phyloP scores from a whole-genome alignment of 768 basidiomycete species.

The Auriscalpium vulgare region DNA sequence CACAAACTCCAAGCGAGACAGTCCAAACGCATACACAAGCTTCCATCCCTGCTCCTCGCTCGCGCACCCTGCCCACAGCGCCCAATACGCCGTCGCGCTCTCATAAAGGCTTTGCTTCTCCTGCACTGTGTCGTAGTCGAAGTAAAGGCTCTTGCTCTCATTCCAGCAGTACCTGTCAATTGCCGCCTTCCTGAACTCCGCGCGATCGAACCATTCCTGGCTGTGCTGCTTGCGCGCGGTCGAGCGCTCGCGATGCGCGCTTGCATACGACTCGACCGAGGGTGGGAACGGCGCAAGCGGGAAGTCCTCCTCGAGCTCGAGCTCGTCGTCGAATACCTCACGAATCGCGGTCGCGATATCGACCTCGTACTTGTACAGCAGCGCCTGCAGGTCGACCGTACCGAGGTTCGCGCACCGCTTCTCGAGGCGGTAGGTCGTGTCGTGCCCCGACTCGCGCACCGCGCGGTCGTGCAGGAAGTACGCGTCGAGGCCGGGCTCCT shows the following conservation, averaged over 20 bases:
- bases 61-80: constrained; percentile 95
- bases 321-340: constrained; percentile 88
- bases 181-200: constrained; percentile 70
- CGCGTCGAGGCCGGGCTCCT: constrained; percentile 87
- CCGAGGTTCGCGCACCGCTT: constrained; percentile 95
- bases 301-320: constrained; percentile 92
- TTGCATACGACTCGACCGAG: constrained; percentile 59
- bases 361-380: constrained; percentile 97
- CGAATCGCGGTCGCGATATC: constrained; percentile 98
- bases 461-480: constrained; percentile 97
- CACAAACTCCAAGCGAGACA: neutral
- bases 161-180: constrained; percentile 98
- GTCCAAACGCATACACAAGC: constrained; percentile 62
- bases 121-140: constrained; percentile 91
- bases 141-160: constrained; percentile 88
- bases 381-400: constrained; percentile 90
- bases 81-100: constrained; percentile 94
- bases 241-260: constrained; percentile 52
- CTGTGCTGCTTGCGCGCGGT: constrained; percentile 57
- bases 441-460: constrained; percentile 94
- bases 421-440: constrained; percentile 96
- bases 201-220: constrained; percentile 90
- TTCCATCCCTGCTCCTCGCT: constrained; percentile 93
- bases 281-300: constrained; percentile 88
- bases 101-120: constrained; percentile 92